Evolutionary conservation across 345 rosid species (phyloP), one percentile per base, ranked within the genome.

Genomic region (Adansonia digitata): DNA sequence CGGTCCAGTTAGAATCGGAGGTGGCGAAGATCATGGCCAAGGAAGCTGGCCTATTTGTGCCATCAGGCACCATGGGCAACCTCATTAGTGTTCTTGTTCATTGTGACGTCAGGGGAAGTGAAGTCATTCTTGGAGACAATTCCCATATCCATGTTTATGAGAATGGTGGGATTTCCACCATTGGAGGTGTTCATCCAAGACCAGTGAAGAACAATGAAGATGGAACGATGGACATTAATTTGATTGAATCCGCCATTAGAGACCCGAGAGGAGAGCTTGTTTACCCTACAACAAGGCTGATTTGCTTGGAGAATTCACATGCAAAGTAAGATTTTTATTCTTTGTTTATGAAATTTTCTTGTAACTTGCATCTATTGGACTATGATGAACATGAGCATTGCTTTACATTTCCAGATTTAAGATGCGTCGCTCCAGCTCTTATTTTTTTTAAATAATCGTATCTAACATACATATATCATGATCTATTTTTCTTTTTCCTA

Each of bases 41-140:
- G 88, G 99, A 95, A 79, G 97, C 97, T 1, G 97, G 90, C 2
- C 81, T 95, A 29, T 95, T 84, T 78, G 97, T 95, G 67, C 99
- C 98, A 0, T 93, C 99, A 4, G 99, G 99, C 35, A 93, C 98
- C 10, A 95, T 93, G 98, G 97, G 93, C 34, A 95, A 95, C 86
- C 90, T 93, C 34, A 87, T 93, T 24, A 91, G 99, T 51, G 97
- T 95, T 42, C 91, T 95, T 42, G 94, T 91, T 63, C 98, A 93
- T 67, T 95, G 99, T 74, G 89, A 91, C 52, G 73, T 84, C 66
- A 85, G 98, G 74, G 99, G 97, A n/a, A 95, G 99, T 72, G 98
- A 95, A 82, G 90, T 93, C 72, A 93, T 95, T 81, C 97, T 93
- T n/a, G 97, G 99, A 71, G 84, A 90, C 81, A 87, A 88, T 74